Evolutionary conservation across 139 green algal genomes (phyloP).

Genomic region (Volvox africanus): DNA sequence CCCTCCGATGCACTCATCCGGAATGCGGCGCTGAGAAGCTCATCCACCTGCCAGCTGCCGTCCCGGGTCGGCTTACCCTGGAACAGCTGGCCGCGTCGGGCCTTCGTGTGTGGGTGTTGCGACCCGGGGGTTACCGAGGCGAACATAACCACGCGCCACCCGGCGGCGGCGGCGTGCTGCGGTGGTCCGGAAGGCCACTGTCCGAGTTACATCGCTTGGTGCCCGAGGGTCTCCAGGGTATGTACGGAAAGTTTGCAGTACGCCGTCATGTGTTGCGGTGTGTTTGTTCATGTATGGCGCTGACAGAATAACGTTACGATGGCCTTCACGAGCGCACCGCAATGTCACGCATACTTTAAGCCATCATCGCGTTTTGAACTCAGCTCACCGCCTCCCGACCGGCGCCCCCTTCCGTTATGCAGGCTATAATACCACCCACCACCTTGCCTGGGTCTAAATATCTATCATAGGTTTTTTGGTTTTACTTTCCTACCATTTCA

Average conservation of each 20-base stretch:
- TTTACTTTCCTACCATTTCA: too few relatives aligned
- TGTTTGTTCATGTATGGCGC: too few relatives aligned
- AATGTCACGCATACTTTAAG: too few relatives aligned
- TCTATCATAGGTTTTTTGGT: too few relatives aligned
- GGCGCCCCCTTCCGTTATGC: too few relatives aligned
- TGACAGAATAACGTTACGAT: too few relatives aligned
- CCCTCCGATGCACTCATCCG: conserved; percentile 13
- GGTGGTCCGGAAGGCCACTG: neutral
- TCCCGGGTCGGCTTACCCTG: neutral
- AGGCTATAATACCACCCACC: too few relatives aligned
- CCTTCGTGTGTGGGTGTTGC: conserved; percentile 25
- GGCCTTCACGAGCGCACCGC: too few relatives aligned
- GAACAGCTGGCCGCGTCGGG: conserved; percentile 8
- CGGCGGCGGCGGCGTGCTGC: neutral
- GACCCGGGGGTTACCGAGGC: neutral
- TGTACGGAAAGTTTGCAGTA: neutral
- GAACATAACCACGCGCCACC: conserved; percentile 15
- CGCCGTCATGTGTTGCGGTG: too few relatives aligned
- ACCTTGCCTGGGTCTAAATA: too few relatives aligned
- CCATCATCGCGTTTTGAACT: too few relatives aligned
- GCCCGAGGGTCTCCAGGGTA: neutral
- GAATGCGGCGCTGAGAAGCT: neutral
- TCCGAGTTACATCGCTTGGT: conserved; percentile 22
- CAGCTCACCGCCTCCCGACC: too few relatives aligned
- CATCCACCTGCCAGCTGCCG: neutral